These are phyloP conservation scores for Solanum chaucha DNA, from an alignment of 257 asterid genomes.

Conservation along the genomic window DNA sequence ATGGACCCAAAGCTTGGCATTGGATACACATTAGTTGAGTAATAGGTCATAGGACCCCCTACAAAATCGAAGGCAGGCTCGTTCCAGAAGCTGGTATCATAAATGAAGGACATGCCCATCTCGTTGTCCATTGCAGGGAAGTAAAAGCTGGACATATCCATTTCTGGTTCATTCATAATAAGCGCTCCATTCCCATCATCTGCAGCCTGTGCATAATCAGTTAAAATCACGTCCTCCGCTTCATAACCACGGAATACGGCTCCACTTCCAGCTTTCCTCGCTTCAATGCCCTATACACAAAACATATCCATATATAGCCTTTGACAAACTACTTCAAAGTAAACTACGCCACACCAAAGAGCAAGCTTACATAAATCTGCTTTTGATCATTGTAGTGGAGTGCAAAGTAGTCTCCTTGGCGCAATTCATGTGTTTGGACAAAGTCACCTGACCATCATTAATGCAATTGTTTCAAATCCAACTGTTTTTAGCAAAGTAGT, in stretches of 20 bases:
- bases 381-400: constrained; percentile 22
- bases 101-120: constrained; percentile 16
- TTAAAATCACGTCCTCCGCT: constrained; percentile 4
- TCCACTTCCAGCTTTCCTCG: constrained; percentile 14
- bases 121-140: constrained; percentile 18
- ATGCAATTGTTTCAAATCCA: not conserved
- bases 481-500: not conserved
- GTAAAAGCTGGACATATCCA: not conserved
- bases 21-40: constrained; percentile 10
- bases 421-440: constrained; percentile 19
- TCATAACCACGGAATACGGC: not conserved
- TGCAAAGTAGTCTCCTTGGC: constrained; percentile 23
- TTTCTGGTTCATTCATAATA: not conserved
- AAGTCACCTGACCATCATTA: constrained; percentile 18
- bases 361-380: constrained; percentile 11
- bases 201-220: constrained; percentile 7
- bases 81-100: constrained; percentile 24
- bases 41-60: constrained; percentile 19
- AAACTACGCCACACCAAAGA: not conserved
- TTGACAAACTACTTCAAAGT: not conserved
- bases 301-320: not conserved
- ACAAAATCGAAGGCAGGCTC: constrained; percentile 28
- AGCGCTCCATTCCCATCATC: not conserved
- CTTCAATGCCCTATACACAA: constrained; percentile 26
- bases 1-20: constrained; percentile 17